Conservation (phyloP, 1,284 basidiomycete species). For the Ustilago sp. region DNA sequence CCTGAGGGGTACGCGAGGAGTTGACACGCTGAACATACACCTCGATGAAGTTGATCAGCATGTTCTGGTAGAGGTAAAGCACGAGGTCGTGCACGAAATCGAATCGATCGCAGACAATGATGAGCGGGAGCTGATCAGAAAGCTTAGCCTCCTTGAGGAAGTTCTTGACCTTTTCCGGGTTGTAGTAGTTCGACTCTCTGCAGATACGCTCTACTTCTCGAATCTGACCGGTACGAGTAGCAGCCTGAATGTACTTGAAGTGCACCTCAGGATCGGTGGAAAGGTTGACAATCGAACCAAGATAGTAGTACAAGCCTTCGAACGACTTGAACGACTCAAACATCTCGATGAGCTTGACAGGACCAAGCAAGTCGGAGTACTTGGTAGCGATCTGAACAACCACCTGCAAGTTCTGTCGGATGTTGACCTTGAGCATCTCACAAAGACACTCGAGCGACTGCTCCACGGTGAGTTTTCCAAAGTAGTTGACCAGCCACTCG, state of each 20-base stretch:
- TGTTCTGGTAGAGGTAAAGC: conserved; percentile 98
- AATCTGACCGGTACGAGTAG: conserved; percentile 96
- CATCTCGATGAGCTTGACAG: conserved; percentile 97
- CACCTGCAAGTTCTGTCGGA: conserved; percentile 95
- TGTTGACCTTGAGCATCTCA: conserved; percentile 97
- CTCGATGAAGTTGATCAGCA: conserved; percentile 96
- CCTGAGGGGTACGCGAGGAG: conserved; percentile 96
- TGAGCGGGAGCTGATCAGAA: conserved; percentile 94
- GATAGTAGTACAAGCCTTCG: conserved; percentile 97
- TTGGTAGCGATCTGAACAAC: conserved; percentile 99
- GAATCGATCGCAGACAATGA: conserved; percentile 99
- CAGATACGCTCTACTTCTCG: conserved; percentile 99
- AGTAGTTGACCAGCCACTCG: conserved; percentile 98
- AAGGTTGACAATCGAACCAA: conserved; percentile 96
- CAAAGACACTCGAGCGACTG: conserved; percentile 96
- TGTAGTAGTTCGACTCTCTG: conserved; percentile 96
- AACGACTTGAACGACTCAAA: conserved; percentile 99
- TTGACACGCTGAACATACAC: conserved; percentile 99
- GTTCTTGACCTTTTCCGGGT: conserved; percentile 99
- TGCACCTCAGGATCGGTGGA: conserved; percentile 96
- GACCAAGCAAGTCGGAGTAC: conserved; percentile 97
- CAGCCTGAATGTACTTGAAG: conserved; percentile 99
- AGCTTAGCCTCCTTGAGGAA: conserved; percentile 97
- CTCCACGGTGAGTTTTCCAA: conserved; percentile 97
- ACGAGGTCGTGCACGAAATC: conserved; percentile 99